These are phyloP conservation scores for Suillus hirtellus DNA, from an alignment of 768 basidiomycete genomes.

Conservation along the genomic window DNA sequence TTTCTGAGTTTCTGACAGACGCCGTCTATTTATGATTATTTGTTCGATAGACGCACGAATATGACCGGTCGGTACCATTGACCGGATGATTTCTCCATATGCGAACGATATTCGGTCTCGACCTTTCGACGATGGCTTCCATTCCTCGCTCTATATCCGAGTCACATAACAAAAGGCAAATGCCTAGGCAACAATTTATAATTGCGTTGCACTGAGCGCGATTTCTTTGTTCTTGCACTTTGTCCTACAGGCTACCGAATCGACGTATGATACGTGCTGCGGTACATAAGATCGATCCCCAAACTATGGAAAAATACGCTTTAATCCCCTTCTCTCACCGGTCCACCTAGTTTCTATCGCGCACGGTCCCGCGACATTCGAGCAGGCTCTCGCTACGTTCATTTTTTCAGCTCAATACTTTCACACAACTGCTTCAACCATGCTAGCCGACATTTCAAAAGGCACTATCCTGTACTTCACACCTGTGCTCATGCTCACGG, in stretches of 20 bases:
- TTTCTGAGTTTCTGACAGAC: not conserved
- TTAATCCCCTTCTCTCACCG: not conserved
- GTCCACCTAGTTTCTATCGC: not conserved
- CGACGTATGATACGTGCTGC: not conserved
- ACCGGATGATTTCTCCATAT: no score
- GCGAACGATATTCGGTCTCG: not conserved
- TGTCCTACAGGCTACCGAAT: not conserved
- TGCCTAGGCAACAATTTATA: not conserved
- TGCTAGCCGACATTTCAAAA: constrained; percentile 75
- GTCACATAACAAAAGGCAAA: not conserved
- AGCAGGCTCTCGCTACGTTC: constrained; percentile 9
- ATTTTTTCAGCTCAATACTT: not conserved
- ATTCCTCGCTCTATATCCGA: not conserved
- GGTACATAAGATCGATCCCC: constrained; percentile 2
- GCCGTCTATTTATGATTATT: not conserved
- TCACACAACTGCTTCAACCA: constrained; percentile 29
- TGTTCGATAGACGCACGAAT: not conserved
- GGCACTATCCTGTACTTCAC: constrained; percentile 66
- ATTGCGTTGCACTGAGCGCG: constrained; percentile 3
- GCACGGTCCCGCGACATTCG: not conserved
- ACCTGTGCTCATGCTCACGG: constrained; percentile 63
- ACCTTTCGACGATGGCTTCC: not conserved
- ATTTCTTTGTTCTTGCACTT: constrained; percentile 6
- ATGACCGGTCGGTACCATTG: no score
- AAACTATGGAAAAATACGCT: not conserved